These are phyloP conservation scores for Paralagenidium karlingii DNA, from an alignment of 352 stramenopile species.

Conservation along the genomic window DNA sequence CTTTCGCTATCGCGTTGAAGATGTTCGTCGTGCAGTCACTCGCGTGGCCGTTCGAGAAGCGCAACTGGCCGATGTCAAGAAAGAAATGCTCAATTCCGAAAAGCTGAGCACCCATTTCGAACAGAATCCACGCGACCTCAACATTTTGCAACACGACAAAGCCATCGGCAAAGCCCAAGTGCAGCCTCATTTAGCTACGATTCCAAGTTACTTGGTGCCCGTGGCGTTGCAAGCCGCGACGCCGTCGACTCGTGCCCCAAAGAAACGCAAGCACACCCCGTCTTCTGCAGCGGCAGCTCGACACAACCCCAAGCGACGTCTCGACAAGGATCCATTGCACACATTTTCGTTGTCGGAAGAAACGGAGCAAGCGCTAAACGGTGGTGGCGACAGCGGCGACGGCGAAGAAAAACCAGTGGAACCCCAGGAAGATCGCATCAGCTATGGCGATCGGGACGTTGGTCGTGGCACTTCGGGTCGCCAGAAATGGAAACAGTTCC, in stretches of 20 bases:
- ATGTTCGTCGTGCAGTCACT: constrained; percentile 92
- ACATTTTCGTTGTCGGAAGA: constrained; percentile 78
- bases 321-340: constrained; percentile 96
- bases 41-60: constrained; percentile 89
- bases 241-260: constrained; percentile 64
- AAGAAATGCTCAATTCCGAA: constrained; percentile 98
- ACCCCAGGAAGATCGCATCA: constrained; percentile 70
- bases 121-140: constrained; percentile 91
- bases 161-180: constrained; percentile 88
- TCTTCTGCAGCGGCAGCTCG: too few species aligned
- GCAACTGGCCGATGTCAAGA: constrained; percentile 92
- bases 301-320: constrained; percentile 69
- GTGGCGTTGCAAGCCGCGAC: constrained; percentile 84
- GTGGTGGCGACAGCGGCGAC: constrained; percentile 19
- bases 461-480: constrained; percentile 89
- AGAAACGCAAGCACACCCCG: constrained; percentile 53
- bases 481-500: constrained; percentile 89
- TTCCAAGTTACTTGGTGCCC: constrained; percentile 98
- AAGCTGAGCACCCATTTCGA: constrained; percentile 95
- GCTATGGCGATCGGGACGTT: constrained; percentile 81
- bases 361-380: constrained; percentile 38
- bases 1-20: constrained; percentile 96
- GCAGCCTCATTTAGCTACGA: constrained; percentile 89
- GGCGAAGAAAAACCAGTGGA: constrained; percentile 15
- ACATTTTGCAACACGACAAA: constrained; percentile 95